These are phyloP conservation scores for Pythium periplocum DNA, from an alignment of 352 stramenopile species.

Conservation along the genomic window DNA sequence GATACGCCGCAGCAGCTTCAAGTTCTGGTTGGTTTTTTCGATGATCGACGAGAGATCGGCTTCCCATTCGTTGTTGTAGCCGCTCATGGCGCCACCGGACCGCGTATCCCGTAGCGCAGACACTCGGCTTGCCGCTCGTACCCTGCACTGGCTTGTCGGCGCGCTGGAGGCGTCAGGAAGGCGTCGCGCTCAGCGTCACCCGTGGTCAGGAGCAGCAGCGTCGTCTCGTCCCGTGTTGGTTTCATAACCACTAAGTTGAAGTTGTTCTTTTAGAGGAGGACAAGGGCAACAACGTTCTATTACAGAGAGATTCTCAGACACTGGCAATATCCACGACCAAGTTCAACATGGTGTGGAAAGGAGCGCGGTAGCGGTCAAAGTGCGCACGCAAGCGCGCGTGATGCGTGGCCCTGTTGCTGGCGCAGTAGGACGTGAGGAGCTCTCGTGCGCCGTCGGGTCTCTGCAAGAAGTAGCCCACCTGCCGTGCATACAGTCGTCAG, in stretches of 20 bases:
- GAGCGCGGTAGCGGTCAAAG: constrained; percentile 38
- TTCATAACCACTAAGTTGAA: constrained; percentile 5
- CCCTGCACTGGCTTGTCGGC: no score
- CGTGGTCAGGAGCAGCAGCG: constrained; percentile 7
- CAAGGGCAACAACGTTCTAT: background rate
- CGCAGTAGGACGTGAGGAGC: constrained; percentile 60
- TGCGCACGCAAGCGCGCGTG: constrained; percentile 17
- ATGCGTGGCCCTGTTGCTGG: constrained; percentile 18
- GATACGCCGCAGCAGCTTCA: constrained; percentile 77
- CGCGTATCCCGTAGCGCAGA: background rate
- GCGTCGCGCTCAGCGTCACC: no score
- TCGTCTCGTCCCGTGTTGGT: constrained; percentile 3
- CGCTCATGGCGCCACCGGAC: constrained; percentile 35
- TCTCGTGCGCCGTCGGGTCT: constrained; percentile 7
- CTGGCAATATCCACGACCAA: constrained; percentile 5
- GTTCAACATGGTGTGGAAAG: constrained; percentile 11
- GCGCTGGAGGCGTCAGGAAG: no score
- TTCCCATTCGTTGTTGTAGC: constrained; percentile 64
- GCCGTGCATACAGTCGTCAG: background rate
- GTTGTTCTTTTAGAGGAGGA: constrained; percentile 14
- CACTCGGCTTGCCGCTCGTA: background rate
- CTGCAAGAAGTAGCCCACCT: constrained; percentile 57
- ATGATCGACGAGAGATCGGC: constrained; percentile 83
- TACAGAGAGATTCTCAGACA: no score
- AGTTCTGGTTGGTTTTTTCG: constrained; percentile 86